Conservation (phyloP, 1,139 yeast species). For the Sugiyamaella novakii region DNA sequence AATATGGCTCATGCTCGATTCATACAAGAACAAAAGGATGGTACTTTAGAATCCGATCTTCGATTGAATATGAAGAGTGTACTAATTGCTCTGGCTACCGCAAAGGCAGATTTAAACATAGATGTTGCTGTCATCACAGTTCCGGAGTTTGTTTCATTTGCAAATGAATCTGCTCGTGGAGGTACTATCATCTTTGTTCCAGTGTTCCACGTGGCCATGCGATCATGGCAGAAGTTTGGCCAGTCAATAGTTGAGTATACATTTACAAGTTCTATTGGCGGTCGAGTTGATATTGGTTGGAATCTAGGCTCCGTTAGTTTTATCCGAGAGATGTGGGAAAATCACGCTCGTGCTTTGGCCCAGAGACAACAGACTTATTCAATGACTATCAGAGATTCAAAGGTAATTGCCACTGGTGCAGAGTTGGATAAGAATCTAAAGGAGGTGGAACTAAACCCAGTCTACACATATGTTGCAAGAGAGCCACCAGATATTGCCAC, state of each 20-base stretch:
- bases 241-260: constrained; percentile 59
- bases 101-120: constrained; percentile 32
- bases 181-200: constrained; percentile 84
- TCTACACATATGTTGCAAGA: constrained; percentile 61
- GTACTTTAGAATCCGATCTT: constrained; percentile 31
- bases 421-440: constrained; percentile 59
- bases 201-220: constrained; percentile 71
- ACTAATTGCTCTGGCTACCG: constrained; percentile 63
- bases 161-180: constrained; percentile 64
- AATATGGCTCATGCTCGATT: constrained; percentile 63
- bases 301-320: constrained; percentile 90
- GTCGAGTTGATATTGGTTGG: constrained; percentile 90
- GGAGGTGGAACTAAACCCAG: constrained; percentile 62
- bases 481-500: constrained; percentile 82
- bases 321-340: constrained; percentile 86
- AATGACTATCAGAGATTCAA: constrained; percentile 29
- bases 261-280: constrained; percentile 76
- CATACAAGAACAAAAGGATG: constrained; percentile 34
- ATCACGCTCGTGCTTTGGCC: constrained; percentile 63
- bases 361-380: constrained; percentile 48
- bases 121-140: constrained; percentile 44
- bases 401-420: constrained; percentile 37
- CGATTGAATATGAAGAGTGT: constrained; percentile 57
- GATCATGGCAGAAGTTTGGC: constrained; percentile 60
- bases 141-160: constrained; percentile 56